phyloP scores from a whole-genome alignment of 2,329 filamentous ascomycete species.

The Polytolypa hystricis region DNA sequence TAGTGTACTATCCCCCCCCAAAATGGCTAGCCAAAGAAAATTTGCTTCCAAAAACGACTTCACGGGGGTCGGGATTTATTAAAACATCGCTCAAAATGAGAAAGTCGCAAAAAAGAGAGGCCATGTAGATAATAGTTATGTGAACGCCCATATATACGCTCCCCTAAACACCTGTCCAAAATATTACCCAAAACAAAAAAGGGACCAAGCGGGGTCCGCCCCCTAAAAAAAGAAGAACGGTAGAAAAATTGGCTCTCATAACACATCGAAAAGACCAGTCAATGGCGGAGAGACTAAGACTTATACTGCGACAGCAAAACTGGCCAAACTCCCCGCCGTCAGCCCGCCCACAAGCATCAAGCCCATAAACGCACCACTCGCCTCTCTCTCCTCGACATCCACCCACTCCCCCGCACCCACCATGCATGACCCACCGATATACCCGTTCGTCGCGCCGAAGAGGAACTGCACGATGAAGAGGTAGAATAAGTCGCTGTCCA shows the following conservation, averaged over 20 bases:
- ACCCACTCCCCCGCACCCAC: constrained; percentile 80
- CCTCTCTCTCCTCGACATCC: constrained; percentile 69
- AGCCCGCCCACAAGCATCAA: constrained; percentile 77
- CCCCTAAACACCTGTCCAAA: too few relatives aligned
- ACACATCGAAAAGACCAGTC: neutral
- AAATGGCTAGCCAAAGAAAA: too few relatives aligned
- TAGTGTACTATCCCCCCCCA: too few relatives aligned
- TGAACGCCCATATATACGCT: too few relatives aligned
- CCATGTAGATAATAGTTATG: too few relatives aligned
- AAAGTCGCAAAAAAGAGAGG: too few relatives aligned
- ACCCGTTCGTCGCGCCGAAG: constrained; percentile 81
- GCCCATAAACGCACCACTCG: constrained; percentile 88
- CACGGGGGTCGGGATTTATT: too few relatives aligned
- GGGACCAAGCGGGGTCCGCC: too few relatives aligned
- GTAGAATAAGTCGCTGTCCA: constrained; percentile 81
- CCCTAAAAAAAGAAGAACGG: neutral
- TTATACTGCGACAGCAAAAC: constrained; percentile 55
- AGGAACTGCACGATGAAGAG: constrained; percentile 68
- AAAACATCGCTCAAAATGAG: too few relatives aligned
- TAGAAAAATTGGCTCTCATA: neutral
- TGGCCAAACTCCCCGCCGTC: constrained; percentile 75
- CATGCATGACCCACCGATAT: constrained; percentile 79
- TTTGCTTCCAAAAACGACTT: too few relatives aligned
- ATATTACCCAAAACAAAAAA: too few relatives aligned
- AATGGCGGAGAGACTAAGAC: neutral